Percentiles rank a stretch among this genome's conserved stretches.
Conservation (phyloP, 768 basidiomycete genomes). For the Hericium alpestre region DNA sequence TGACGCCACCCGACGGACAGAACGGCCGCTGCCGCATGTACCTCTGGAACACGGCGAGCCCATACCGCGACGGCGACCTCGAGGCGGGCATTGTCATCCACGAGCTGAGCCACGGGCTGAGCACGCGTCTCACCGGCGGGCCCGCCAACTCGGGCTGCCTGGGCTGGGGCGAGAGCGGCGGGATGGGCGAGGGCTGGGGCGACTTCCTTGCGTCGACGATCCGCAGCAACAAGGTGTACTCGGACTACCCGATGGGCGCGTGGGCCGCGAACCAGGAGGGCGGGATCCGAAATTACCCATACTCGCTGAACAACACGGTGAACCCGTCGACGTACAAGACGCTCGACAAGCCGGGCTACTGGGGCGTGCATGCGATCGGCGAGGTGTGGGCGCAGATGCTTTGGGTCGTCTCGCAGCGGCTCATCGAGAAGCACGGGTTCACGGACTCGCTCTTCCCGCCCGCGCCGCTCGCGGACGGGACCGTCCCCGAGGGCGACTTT, state of each 20-base stretch:
- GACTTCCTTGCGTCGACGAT: conserved; percentile 85
- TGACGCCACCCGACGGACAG: conserved; percentile 75
- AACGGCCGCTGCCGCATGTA: conserved; percentile 95
- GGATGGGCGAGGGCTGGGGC: conserved; percentile 98
- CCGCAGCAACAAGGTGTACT: conserved; percentile 62
- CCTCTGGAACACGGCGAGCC: conserved; percentile 84
- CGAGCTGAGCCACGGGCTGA: conserved; percentile 80
- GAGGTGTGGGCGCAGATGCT: conserved; percentile 95
- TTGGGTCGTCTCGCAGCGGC: conserved; percentile 63
- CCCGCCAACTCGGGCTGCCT: conserved; percentile 88
- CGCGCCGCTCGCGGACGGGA: conserved; percentile 48
- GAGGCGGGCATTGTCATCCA: conserved; percentile 97
- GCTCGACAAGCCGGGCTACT: conserved; percentile 87
- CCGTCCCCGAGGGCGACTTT: conserved; percentile 60
- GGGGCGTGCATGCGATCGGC: conserved; percentile 86
- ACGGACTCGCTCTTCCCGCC: conserved; percentile 76
- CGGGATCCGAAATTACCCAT: conserved; percentile 84
- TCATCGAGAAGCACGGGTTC: conserved; percentile 80
- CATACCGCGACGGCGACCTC: conserved; percentile 89
- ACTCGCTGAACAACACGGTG: conserved; percentile 60
- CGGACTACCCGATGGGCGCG: conserved; percentile 83
- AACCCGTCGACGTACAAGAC: conserved; percentile 94
- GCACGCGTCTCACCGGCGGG: conserved; percentile 90
- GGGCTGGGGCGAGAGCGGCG: conserved; percentile 91
- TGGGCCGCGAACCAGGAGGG: conserved; percentile 76